These are phyloP conservation scores for Microbotryum saponariae DNA, from an alignment of 1,284 basidiomycete genomes.

Conservation along the genomic window DNA sequence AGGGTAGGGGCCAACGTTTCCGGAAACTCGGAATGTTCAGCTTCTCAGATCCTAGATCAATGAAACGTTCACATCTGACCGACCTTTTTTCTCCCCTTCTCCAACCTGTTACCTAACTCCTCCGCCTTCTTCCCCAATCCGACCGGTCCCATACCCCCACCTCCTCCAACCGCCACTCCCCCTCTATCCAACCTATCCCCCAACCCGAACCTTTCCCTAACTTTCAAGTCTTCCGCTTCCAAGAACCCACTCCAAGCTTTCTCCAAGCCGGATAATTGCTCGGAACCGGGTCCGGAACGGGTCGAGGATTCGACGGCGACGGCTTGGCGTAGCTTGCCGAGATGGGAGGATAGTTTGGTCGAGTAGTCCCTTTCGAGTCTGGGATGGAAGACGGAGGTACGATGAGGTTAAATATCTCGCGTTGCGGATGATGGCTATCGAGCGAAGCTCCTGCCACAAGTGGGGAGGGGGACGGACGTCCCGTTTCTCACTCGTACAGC, in stretches of 20 bases:
- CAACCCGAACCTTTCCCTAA: conserved; percentile 4
- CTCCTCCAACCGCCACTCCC: conserved; percentile 1
- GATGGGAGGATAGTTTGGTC: conserved; percentile 6
- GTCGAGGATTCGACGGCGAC: not conserved
- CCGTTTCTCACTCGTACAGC: no score
- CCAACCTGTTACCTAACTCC: conserved; percentile 10
- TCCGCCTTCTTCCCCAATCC: not conserved
- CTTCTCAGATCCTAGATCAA: no score
- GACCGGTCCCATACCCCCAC: no score
- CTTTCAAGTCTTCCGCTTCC: conserved; percentile 21
- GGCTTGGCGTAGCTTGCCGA: conserved; percentile 12
- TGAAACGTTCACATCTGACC: not conserved
- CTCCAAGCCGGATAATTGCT: conserved; percentile 7
- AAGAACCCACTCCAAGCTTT: conserved; percentile 6
- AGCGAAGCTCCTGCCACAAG: no score
- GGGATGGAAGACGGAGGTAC: not conserved
- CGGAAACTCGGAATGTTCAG: no score
- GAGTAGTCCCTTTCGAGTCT: conserved; percentile 4
- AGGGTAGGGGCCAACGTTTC: no score
- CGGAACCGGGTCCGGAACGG: not conserved
- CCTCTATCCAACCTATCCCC: conserved; percentile 1
- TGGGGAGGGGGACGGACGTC: no score
- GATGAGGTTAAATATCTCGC: no score
- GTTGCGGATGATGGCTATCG: no score
- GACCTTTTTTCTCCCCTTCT: conserved; percentile 24